Conservation (phyloP, 106 monocot genomes). For the Amphibolis antarctica region DNA sequence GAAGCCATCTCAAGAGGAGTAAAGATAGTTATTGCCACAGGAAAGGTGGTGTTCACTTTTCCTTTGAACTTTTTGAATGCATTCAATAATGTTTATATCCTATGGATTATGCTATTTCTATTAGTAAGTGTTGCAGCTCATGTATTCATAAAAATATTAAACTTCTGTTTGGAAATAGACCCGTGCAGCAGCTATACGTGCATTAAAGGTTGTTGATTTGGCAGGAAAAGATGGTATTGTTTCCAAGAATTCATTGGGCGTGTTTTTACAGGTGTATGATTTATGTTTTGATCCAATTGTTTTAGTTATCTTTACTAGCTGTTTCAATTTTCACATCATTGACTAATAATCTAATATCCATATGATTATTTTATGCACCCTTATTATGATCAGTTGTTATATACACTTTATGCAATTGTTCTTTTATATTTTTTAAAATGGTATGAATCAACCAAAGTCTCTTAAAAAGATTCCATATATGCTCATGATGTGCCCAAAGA, state of each 20-base stretch:
- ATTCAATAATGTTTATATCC: not conserved
- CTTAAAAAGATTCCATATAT: no score
- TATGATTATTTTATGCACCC: no score
- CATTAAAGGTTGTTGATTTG: slow-evolving; percentile 55
- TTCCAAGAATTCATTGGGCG: slow-evolving; percentile 64
- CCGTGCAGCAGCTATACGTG: slow-evolving; percentile 66
- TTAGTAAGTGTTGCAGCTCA: not conserved
- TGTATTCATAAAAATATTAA: not conserved
- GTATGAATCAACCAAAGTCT: no score
- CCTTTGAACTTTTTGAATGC: not conserved
- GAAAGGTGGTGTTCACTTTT: slow-evolving; percentile 50
- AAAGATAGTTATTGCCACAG: slow-evolving; percentile 80
- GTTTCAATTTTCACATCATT: not conserved
- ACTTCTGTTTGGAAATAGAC: slow-evolving; percentile 34
- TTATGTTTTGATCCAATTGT: not conserved
- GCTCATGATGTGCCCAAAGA: no score
- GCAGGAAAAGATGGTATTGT: slow-evolving; percentile 61
- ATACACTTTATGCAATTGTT: no score
- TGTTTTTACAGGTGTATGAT: slow-evolving; percentile 71
- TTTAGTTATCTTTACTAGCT: not conserved
- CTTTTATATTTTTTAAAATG: no score
- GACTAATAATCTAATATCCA: not conserved
- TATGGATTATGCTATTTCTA: no score
- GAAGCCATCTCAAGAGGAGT: slow-evolving; percentile 80
- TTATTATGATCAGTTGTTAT: no score